These are phyloP conservation scores for Fonticula alba DNA, from an alignment of 78 protist species.

Conservation along the genomic window DNA sequence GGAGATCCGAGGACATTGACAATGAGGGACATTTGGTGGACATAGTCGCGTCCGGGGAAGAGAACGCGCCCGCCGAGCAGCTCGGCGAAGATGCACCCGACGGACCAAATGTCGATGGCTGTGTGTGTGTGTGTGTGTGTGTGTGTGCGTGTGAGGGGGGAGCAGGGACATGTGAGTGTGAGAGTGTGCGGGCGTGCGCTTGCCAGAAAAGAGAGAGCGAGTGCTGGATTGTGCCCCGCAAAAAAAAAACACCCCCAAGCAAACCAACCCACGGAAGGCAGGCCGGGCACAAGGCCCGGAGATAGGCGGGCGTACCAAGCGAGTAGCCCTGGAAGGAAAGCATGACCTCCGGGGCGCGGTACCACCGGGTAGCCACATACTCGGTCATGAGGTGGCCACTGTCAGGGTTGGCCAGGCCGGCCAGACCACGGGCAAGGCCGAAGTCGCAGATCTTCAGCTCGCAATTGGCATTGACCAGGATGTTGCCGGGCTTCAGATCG, in stretches of 20 bases:
- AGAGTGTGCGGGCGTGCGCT: too few relatives aligned
- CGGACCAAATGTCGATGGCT: constrained; percentile 62
- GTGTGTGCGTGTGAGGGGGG: too few relatives aligned
- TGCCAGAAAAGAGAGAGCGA: too few relatives aligned
- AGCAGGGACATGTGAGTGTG: too few relatives aligned
- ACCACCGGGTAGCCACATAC: constrained; percentile 88
- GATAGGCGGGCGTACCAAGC: too few relatives aligned
- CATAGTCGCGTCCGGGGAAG: constrained; percentile 50
- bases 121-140: too few relatives aligned
- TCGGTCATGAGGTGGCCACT: constrained; percentile 22
- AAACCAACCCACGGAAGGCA: too few relatives aligned
- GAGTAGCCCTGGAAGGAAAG: constrained; percentile 37
- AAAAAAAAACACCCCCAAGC: too few relatives aligned
- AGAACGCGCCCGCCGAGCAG: constrained; percentile 27
- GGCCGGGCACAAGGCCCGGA: constrained; percentile 42
- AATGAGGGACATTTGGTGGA: constrained; percentile 29
- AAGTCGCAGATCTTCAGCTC: constrained; percentile 53
- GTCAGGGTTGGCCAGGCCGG: constrained; percentile 1
- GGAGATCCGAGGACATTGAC: too few relatives aligned
- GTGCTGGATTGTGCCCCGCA: too few relatives aligned
- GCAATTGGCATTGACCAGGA: constrained; percentile 79
- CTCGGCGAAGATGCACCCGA: constrained; percentile 70
- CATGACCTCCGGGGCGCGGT: constrained; percentile 85
- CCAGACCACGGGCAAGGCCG: constrained; percentile 30
- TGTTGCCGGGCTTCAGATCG: constrained; percentile 81